Evolutionary conservation across 768 basidiomycete genomes (phyloP), one percentile per base, ranked within the genome.

Genomic region (Strobilomyces dryophilus): DNA sequence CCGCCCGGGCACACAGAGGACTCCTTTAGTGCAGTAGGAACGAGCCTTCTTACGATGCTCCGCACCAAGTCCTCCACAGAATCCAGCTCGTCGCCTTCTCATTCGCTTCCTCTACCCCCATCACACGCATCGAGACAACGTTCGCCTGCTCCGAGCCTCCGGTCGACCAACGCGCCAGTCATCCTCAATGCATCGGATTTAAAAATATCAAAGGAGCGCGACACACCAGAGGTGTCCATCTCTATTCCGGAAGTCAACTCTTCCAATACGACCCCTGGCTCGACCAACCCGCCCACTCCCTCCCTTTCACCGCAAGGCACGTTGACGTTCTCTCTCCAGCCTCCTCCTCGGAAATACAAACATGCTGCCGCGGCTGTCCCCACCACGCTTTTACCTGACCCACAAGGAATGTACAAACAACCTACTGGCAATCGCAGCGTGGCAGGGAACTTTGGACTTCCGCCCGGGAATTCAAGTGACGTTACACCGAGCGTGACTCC

Each of bases 1-100:
- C 79, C 51, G 70, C 77, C 32, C 70, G 69, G 64, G 14, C 59
- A 65, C 31, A 45, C 62, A n/a, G 74, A 83, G 49, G 83, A 83
- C 15, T 83, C 83, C 10, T 85, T 85, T 53, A 73, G 75, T 24
- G 75, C 75, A 35, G 80, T 73, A 58, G 81, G 83, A 9, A 79
- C 69, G 36, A 82, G 75, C 59, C 70, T 87, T 34, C 67, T 85
- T 39, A 74, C 72, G 55, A 79, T 79, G 74, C 66, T 80, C 44
- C 72, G 79, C 36, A 70, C 74, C 21, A 75, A 68, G 55, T 71
- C 75, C 40, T 65, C 73, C 20, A 46, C 53, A 17, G 69, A 69
- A 35, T 58, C 60, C 35, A 43, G 50, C 20, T 56, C 53, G 34
- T 63, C 63, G 9, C 68, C 62, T 34, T 65, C 61, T 32, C 59